A percentile compares a stretch with the other conserved stretches of the same genome.
Conservation (phyloP, 345 rosid genomes). For the Euphorbia pulcherrima region DNA sequence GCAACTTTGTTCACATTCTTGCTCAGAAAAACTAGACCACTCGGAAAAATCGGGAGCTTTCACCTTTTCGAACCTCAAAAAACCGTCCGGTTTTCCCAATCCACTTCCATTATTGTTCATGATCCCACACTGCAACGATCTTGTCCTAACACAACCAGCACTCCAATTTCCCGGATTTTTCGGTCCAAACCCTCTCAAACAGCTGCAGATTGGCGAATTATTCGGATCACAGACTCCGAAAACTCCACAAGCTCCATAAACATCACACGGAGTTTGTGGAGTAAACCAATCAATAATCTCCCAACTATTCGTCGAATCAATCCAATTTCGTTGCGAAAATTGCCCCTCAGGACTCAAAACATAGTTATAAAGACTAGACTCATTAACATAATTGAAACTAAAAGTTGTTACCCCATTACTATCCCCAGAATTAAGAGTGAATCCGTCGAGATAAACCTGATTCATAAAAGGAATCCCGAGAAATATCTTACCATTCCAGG, state of each 20-base stretch:
- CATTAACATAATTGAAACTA: background rate
- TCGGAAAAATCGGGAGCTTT: conserved; percentile 18
- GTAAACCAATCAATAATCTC: background rate
- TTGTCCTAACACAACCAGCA: conserved; percentile 24
- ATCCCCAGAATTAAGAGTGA: conserved; percentile 16
- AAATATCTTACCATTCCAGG: conserved; percentile 50
- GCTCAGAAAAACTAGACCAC: conserved; percentile 10
- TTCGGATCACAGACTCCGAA: conserved; percentile 15
- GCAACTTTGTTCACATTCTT: conserved; percentile 37
- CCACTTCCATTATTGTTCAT: conserved; percentile 1
- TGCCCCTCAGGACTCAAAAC: conserved; percentile 36
- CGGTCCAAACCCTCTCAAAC: conserved; percentile 19
- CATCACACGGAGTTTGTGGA: conserved; percentile 14
- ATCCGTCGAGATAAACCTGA: conserved; percentile 30
- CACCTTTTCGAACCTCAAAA: conserved; percentile 15
- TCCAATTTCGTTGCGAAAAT: background rate
- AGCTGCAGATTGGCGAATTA: conserved; percentile 27
- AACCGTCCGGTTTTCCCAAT: conserved; percentile 19
- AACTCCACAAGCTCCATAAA: conserved; percentile 27
- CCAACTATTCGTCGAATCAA: background rate
- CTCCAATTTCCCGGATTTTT: conserved; percentile 28
- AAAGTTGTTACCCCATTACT: conserved; percentile 1
- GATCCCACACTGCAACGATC: conserved; percentile 20
- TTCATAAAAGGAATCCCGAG: conserved; percentile 30
- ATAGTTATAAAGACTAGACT: conserved; percentile 8